Conservation (phyloP, 768 basidiomycete species). For the Obba rivulosa region DNA sequence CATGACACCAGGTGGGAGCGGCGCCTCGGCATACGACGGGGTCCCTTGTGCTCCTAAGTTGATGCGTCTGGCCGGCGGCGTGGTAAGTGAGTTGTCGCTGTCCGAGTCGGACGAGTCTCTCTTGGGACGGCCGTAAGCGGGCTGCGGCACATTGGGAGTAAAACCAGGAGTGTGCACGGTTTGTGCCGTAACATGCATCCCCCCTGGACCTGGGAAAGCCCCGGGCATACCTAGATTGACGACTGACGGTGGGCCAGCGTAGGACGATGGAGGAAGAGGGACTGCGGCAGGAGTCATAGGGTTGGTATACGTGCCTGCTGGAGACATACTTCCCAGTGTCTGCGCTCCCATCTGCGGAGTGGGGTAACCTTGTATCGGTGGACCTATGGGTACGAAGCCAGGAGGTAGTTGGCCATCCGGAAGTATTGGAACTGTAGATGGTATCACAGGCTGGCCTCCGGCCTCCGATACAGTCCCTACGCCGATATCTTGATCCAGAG, state of each 20-base stretch:
- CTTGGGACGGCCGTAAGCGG: slow-evolving; percentile 11
- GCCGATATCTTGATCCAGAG: slow-evolving; percentile 21
- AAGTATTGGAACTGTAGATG: slow-evolving; percentile 12
- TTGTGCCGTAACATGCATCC: slow-evolving; percentile 9
- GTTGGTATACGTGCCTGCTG: slow-evolving; percentile 14
- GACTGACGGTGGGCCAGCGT: slow-evolving; percentile 11
- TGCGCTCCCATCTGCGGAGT: slow-evolving; percentile 7
- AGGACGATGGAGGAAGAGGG: slow-evolving; percentile 25
- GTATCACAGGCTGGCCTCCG: neutral
- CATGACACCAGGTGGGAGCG: slow-evolving; percentile 15
- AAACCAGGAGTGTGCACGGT: neutral
- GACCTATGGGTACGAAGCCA: slow-evolving; percentile 30
- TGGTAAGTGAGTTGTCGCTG: slow-evolving; percentile 27
- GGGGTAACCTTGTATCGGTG: slow-evolving; percentile 10
- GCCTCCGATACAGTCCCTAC: slow-evolving; percentile 3
- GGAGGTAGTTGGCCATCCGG: slow-evolving; percentile 28
- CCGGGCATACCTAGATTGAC: slow-evolving; percentile 13
- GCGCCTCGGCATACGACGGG: slow-evolving; percentile 18
- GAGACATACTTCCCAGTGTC: slow-evolving; percentile 2
- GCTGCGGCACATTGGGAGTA: neutral
- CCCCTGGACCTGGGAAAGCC: slow-evolving; percentile 12
- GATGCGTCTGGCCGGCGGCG: slow-evolving; percentile 22
- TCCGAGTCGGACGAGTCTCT: slow-evolving; percentile 21
- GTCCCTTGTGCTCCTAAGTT: slow-evolving; percentile 6
- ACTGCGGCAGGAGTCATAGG: slow-evolving; percentile 17